These are phyloP conservation scores for Holtermannia corniformis DNA, from an alignment of 768 basidiomycete genomes.

Conservation along the genomic window DNA sequence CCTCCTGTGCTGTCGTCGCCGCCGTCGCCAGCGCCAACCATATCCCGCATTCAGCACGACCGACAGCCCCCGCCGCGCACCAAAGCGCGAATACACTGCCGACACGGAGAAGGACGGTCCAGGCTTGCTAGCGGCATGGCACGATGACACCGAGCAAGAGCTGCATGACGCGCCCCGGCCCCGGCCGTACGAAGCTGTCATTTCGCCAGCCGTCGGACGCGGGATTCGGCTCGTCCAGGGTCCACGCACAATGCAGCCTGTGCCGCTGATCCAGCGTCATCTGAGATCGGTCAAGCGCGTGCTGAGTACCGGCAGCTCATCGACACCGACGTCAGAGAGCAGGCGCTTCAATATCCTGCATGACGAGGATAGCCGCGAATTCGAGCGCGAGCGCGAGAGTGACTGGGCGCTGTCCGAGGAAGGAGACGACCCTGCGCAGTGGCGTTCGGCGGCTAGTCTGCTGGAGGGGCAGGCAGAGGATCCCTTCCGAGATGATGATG, in stretches of 20 bases:
- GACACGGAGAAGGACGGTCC: constrained; percentile 17
- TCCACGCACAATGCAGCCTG: constrained; percentile 19
- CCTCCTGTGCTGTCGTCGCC: constrained; percentile 43
- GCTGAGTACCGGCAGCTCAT: constrained; percentile 47
- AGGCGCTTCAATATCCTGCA: constrained; percentile 33
- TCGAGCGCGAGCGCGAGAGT: constrained; percentile 39
- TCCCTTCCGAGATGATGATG: constrained; percentile 9
- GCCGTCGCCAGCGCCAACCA: constrained; percentile 4
- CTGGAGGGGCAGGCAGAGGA: constrained; percentile 6
- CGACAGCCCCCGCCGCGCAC: constrained; percentile 4
- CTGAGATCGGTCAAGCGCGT: constrained; percentile 58
- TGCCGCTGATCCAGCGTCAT: constrained; percentile 21
- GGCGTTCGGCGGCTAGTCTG: constrained; percentile 18
- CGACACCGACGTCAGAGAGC: constrained; percentile 5
- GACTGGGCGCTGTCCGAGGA: constrained; percentile 11
- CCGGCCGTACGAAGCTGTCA: too few relatives aligned
- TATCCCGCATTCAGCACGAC: background rate
- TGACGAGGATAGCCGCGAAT: constrained; percentile 34
- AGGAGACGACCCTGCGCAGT: constrained; percentile 10
- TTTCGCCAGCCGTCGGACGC: too few relatives aligned
- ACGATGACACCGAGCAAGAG: constrained; percentile 4
- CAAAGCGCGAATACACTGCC: constrained; percentile 6
- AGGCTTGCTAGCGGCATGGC: constrained; percentile 12
- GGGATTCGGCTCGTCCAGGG: constrained; percentile 15
- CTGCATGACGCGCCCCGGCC: too few relatives aligned